Conservation (phyloP, 140 eudicot species). For the Bidens hawaiensis region DNA sequence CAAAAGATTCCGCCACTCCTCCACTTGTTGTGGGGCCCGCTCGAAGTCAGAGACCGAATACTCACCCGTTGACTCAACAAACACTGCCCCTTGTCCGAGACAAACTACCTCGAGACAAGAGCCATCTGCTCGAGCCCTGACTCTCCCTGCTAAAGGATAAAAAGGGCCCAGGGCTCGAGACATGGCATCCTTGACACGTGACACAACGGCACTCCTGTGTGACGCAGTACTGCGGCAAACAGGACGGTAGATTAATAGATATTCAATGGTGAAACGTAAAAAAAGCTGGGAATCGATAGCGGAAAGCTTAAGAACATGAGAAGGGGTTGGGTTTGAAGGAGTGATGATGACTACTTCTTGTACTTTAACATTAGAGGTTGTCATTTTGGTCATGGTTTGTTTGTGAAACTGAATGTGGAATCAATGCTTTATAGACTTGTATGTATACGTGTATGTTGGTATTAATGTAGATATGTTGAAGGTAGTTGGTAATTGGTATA, state of each 20-base stretch:
- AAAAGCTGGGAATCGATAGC: constrained; percentile 74
- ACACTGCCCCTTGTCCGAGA: constrained; percentile 65
- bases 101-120: constrained; percentile 65
- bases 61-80: constrained; percentile 49
- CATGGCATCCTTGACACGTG: constrained; percentile 51
- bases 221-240: not conserved
- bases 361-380: constrained; percentile 34
- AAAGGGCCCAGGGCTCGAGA: constrained; percentile 63
- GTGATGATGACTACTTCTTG: constrained; percentile 53
- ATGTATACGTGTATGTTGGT: not conserved
- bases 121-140: constrained; percentile 45
- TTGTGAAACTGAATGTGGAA: too few relatives aligned
- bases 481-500: constrained; percentile 15
- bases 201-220: constrained; percentile 14
- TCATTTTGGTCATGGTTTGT: constrained; percentile 28
- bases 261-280: constrained; percentile 66
- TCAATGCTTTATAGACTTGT: constrained; percentile 23
- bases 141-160: constrained; percentile 75
- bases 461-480: not conserved
- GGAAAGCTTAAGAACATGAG: constrained; percentile 49
- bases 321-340: constrained; percentile 70
- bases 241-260: constrained; percentile 48
- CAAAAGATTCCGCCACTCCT: constrained; percentile 62
- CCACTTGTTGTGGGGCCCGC: constrained; percentile 39
- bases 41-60: constrained; percentile 46